Evolutionary conservation across 441 rosid genomes (phyloP).

Genomic region (Populus hybrid): DNA sequence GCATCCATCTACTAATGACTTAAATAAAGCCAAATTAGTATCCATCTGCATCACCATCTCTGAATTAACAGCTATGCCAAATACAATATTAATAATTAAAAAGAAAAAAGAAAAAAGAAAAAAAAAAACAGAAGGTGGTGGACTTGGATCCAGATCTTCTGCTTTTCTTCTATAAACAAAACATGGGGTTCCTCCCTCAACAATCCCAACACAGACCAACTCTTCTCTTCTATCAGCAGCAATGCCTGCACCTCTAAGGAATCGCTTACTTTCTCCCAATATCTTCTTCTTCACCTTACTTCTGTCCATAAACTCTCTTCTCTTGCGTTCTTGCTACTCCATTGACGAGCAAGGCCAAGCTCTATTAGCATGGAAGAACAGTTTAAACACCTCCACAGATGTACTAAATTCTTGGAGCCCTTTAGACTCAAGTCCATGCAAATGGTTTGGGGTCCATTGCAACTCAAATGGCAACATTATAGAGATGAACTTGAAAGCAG

Average conservation of each 20-base stretch:
- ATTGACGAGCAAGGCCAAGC: slow-evolving; percentile 68
- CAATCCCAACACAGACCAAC: slow-evolving; percentile 83
- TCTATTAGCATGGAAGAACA: slow-evolving; percentile 79
- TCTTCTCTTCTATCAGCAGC: slow-evolving; percentile 40
- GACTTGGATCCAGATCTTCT: slow-evolving; percentile 73
- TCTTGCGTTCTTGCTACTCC: slow-evolving; percentile 46
- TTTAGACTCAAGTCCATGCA: slow-evolving; percentile 54
- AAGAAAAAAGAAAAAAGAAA: neutral
- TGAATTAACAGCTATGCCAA: slow-evolving; percentile 17
- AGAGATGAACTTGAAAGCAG: slow-evolving; percentile 48
- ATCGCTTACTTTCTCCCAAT: slow-evolving; percentile 34
- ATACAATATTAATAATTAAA: slow-evolving; percentile 11
- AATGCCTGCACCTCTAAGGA: slow-evolving; percentile 62
- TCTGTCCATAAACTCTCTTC: slow-evolving; percentile 35
- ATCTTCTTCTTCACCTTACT: slow-evolving; percentile 45
- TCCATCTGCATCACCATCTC: slow-evolving; percentile 29
- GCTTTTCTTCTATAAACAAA: slow-evolving; percentile 73
- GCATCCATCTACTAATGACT: neutral
- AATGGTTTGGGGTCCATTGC: slow-evolving; percentile 82
- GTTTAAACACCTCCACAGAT: slow-evolving; percentile 49
- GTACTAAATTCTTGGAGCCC: slow-evolving; percentile 59
- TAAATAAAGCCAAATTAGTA: slow-evolving; percentile 15
- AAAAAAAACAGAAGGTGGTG: neutral
- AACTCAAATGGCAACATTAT: slow-evolving; percentile 52
- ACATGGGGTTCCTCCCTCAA: slow-evolving; percentile 79